These are phyloP conservation scores for Cyanidium caldarium DNA, from an alignment of 23 red algal genomes.

Conservation along the genomic window DNA sequence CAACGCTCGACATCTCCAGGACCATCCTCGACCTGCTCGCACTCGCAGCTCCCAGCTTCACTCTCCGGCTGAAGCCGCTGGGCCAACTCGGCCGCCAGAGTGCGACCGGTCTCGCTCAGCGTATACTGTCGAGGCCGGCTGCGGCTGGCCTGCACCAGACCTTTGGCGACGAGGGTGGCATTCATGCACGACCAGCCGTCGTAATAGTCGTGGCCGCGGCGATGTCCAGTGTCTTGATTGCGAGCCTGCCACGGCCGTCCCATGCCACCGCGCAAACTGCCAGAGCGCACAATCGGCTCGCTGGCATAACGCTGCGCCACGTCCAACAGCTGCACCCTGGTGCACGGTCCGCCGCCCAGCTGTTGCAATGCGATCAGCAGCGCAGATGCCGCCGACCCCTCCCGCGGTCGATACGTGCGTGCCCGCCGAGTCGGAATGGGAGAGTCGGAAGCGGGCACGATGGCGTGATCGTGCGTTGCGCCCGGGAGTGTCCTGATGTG, in stretches of 20 bases:
- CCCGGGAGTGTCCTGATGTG: too few species aligned
- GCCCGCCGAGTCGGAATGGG: too few species aligned
- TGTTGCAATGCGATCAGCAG: neutral
- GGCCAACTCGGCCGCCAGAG: neutral
- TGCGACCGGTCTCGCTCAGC: neutral
- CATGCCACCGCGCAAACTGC: too few species aligned
- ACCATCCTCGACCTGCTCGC: too few species aligned
- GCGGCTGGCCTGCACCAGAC: neutral
- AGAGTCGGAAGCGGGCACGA: neutral
- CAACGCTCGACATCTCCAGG: too few species aligned
- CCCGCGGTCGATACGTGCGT: neutral
- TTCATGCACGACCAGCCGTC: slow-evolving; percentile 9
- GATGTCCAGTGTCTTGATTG: too few species aligned
- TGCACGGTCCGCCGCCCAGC: neutral
- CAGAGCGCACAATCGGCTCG: neutral
- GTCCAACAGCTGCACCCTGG: neutral
- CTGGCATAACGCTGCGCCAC: neutral
- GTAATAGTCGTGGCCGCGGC: too few species aligned
- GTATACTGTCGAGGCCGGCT: neutral
- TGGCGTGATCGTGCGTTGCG: neutral
- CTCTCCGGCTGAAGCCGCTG: too few species aligned
- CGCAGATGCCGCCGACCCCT: neutral
- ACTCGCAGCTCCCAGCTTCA: too few species aligned
- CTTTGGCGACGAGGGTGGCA: neutral
- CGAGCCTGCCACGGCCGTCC: too few species aligned